Evolutionary conservation across 2,329 filamentous ascomycete genomes (phyloP).

Genomic region (Colletotrichum magnum): DNA sequence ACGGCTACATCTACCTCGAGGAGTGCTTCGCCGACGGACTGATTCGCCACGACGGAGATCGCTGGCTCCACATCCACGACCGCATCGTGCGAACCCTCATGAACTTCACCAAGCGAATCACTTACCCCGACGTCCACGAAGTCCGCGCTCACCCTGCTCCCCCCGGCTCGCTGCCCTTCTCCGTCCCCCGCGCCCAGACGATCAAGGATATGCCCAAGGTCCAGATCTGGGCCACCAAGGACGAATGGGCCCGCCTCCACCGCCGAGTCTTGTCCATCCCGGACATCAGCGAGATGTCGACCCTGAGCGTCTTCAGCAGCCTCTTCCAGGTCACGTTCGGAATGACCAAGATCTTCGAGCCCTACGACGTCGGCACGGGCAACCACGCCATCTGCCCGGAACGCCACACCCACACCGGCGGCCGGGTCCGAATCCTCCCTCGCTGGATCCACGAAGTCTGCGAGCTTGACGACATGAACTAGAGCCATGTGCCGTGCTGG

Average conservation of each 20-base stretch:
- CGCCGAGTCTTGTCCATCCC: not conserved
- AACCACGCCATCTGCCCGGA: not conserved
- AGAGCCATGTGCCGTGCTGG: not conserved
- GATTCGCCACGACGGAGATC: not conserved
- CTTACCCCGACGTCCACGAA: not conserved
- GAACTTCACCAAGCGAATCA: not conserved
- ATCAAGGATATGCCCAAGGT: not conserved
- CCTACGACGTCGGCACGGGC: too few relatives aligned
- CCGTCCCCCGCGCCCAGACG: not conserved
- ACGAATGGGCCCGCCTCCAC: not conserved
- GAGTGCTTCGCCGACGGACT: not conserved
- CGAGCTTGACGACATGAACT: conserved; percentile 2
- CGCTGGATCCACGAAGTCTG: conserved; percentile 5
- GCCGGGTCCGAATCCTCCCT: not conserved
- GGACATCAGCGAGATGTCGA: not conserved
- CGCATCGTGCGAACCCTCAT: not conserved
- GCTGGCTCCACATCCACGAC: not conserved
- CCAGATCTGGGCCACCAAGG: not conserved
- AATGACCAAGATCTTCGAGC: not conserved
- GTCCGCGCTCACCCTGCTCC: not conserved
- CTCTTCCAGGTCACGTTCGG: not conserved
- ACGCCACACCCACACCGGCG: not conserved
- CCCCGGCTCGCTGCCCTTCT: not conserved
- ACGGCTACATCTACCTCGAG: not conserved
- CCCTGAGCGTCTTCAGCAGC: not conserved